phyloP scores from a whole-genome alignment of 2,329 filamentous ascomycete species.

The Ophiosphaerella korrae region DNA sequence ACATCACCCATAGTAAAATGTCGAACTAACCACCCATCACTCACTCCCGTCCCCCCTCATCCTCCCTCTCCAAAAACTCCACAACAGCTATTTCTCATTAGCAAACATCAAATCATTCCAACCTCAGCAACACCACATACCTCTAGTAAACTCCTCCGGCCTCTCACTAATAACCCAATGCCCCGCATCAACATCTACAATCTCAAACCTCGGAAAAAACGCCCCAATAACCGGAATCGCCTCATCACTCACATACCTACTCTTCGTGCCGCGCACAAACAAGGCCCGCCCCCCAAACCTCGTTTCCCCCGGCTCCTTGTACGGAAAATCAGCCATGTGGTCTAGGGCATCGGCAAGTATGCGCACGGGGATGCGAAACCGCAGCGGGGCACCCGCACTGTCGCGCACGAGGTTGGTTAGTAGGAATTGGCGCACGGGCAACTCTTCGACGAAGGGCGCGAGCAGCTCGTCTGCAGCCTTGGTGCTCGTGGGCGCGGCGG shows the following conservation, averaged over 20 bases:
- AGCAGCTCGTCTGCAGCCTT: slow-evolving; percentile 82
- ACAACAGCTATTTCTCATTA: slow-evolving; percentile 60
- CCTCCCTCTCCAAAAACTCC: slow-evolving; percentile 64
- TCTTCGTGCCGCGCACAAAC: slow-evolving; percentile 77
- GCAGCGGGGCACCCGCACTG: slow-evolving; percentile 51
- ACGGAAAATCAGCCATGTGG: slow-evolving; percentile 88
- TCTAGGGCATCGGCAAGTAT: slow-evolving; percentile 71
- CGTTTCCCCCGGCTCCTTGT: slow-evolving; percentile 68
- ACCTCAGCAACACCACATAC: slow-evolving; percentile 54
- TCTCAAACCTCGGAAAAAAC: slow-evolving; percentile 79
- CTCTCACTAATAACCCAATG: slow-evolving; percentile 93
- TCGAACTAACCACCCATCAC: too few relatives aligned
- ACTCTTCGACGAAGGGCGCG: slow-evolving; percentile 71
- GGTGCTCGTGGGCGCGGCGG: slow-evolving; percentile 68
- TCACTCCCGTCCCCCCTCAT: slow-evolving; percentile 10
- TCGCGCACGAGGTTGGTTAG: slow-evolving; percentile 77
- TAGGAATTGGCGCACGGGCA: slow-evolving; percentile 87
- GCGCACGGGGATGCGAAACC: slow-evolving; percentile 79
- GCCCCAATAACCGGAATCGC: slow-evolving; percentile 76
- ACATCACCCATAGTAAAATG: too few relatives aligned
- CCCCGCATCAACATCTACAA: slow-evolving; percentile 76
- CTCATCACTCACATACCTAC: slow-evolving; percentile 81
- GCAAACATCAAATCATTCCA: not conserved
- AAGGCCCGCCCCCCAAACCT: slow-evolving; percentile 79
- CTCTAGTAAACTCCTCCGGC: slow-evolving; percentile 75